phyloP scores from a whole-genome alignment of 805 yeast species.

The Scheffersomyces coipomensis region DNA sequence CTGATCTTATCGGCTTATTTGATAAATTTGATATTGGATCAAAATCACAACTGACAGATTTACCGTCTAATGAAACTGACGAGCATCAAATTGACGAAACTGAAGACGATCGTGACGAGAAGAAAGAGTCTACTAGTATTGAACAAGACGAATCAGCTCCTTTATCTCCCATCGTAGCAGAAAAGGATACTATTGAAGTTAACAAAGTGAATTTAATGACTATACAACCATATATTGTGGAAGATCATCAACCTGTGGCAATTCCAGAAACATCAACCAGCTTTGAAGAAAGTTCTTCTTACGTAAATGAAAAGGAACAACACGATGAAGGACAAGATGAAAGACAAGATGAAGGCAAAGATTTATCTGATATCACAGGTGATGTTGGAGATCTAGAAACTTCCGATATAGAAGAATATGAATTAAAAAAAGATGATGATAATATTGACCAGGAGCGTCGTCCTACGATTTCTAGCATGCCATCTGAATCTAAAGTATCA shows the following conservation, averaged over 20 bases:
- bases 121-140: not conserved
- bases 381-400: slow-evolving; percentile 5
- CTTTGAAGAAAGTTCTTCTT: not conserved
- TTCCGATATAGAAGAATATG: slow-evolving; percentile 18
- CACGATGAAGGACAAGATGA: not conserved
- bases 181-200: not conserved
- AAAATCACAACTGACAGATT: not conserved
- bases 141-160: slow-evolving; percentile 1
- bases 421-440: slow-evolving; percentile 11
- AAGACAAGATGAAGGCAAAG: not conserved
- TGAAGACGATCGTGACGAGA: not conserved
- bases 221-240: slow-evolving; percentile 19
- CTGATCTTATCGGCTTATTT: slow-evolving; percentile 30
- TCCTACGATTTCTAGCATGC: not conserved
- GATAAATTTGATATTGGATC: slow-evolving; percentile 30
- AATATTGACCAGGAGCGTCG: slow-evolving; percentile 2
- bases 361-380: slow-evolving; percentile 8
- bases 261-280: not conserved
- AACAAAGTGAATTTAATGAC: slow-evolving; percentile 10
- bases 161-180: not conserved
- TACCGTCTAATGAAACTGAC: not conserved
- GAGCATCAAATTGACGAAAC: not conserved
- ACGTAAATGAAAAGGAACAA: not conserved
- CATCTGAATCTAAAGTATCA: slow-evolving; percentile 1
- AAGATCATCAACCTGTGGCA: not conserved